phyloP scores from a whole-genome alignment of 345 rosid genomes.

The Adansonia digitata region DNA sequence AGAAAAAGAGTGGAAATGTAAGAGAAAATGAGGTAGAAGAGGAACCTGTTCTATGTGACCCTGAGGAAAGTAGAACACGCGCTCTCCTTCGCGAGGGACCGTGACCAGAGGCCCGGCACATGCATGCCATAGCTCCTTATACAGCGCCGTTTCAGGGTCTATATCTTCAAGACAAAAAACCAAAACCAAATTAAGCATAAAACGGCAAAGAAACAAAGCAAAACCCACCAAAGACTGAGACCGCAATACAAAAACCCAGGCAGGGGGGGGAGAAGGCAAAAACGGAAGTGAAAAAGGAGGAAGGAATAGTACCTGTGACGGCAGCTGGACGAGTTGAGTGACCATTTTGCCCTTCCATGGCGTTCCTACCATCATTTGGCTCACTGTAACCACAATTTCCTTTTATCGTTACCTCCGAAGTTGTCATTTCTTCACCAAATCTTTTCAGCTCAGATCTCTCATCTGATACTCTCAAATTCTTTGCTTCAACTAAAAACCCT shows the following conservation, averaged over 20 bases:
- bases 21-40: not conserved
- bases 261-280: no score
- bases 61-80: slow-evolving; percentile 81
- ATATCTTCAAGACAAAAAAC: not conserved
- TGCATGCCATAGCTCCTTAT: slow-evolving; percentile 86
- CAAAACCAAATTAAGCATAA: slow-evolving; percentile 1
- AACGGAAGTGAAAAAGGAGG: not conserved
- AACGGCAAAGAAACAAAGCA: not conserved
- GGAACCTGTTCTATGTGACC: slow-evolving; percentile 92
- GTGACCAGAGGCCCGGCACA: slow-evolving; percentile 88
- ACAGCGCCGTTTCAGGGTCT: slow-evolving; percentile 64
- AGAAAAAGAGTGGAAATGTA: not conserved
- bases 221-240: not conserved
- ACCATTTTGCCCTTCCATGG: slow-evolving; percentile 34
- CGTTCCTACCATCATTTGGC: slow-evolving; percentile 20
- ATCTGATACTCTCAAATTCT: slow-evolving; percentile 17
- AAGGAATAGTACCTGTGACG: slow-evolving; percentile 11
- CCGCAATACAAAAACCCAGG: no score
- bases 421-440: slow-evolving; percentile 22
- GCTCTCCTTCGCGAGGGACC: slow-evolving; percentile 69
- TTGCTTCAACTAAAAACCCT: not conserved
- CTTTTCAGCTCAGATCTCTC: slow-evolving; percentile 51
- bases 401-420: slow-evolving; percentile 39
- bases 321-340: slow-evolving; percentile 19
- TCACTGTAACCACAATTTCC: slow-evolving; percentile 33